Evolutionary conservation across 108 stramenopile species (phyloP).

Genomic region (Fistulifera solaris): DNA sequence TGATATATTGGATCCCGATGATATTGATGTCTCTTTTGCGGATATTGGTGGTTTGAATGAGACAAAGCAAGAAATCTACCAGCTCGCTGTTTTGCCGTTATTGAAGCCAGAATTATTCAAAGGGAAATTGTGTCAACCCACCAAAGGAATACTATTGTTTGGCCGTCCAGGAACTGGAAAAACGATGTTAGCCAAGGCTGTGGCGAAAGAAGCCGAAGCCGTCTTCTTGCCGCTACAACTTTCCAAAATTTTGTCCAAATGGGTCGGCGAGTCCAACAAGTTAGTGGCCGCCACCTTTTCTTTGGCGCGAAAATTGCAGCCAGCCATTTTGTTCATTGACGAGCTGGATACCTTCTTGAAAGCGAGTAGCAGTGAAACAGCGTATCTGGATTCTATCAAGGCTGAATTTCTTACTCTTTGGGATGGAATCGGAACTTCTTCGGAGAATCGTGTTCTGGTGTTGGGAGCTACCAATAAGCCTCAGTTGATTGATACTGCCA

Average conservation of each 20-base stretch:
- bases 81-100: slow-evolving; percentile 88
- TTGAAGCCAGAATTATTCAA: slow-evolving; percentile 77
- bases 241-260: slow-evolving; percentile 90
- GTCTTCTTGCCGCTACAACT: slow-evolving; percentile 91
- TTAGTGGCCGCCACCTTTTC: slow-evolving; percentile 87
- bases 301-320: slow-evolving; percentile 86
- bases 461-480: slow-evolving; percentile 96
- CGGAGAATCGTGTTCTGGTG: slow-evolving; percentile 68
- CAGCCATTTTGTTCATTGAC: slow-evolving; percentile 95
- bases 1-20: slow-evolving; percentile 72
- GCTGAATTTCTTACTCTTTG: slow-evolving; percentile 93
- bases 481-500: slow-evolving; percentile 87
- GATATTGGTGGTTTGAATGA: slow-evolving; percentile 89
- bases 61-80: slow-evolving; percentile 81
- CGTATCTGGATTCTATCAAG: slow-evolving; percentile 51
- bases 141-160: slow-evolving; percentile 91
- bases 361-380: slow-evolving; percentile 8
- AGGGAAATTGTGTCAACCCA: slow-evolving; percentile 56
- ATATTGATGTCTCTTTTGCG: slow-evolving; percentile 50
- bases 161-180: slow-evolving; percentile 83
- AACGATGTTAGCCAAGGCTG: slow-evolving; percentile 97
- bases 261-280: slow-evolving; percentile 95
- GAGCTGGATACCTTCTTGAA: slow-evolving; percentile 93
- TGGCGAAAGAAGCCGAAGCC: slow-evolving; percentile 92
- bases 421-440: slow-evolving; percentile 72